A percentile compares a stretch with the other conserved stretches of the same genome.
These are phyloP conservation scores for Apodospora peruviana DNA, from an alignment of 495 filamentous ascomycete species.

Conservation along the genomic window DNA sequence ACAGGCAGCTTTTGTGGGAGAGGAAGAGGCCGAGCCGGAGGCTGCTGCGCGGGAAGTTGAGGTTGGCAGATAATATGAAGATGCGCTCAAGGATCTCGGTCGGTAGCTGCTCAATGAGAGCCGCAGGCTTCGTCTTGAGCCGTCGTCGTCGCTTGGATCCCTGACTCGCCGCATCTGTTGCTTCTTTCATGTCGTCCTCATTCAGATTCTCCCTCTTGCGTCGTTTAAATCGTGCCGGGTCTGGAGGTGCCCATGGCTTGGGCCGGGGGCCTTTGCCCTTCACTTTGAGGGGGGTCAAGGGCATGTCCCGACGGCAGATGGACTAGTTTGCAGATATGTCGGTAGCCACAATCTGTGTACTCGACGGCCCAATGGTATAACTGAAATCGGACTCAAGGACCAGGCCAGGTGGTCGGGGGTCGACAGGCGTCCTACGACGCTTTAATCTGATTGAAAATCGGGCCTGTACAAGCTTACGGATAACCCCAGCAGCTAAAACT, in stretches of 20 bases:
- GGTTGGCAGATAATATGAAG: constrained; percentile 31
- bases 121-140: constrained; percentile 15
- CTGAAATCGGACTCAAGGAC: too few relatives aligned
- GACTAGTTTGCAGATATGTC: neutral
- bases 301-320: constrained; percentile 4
- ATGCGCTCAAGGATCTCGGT: constrained; percentile 39
- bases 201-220: neutral
- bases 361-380: too few relatives aligned
- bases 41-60: constrained; percentile 31
- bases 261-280: constrained; percentile 15
- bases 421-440: too few relatives aligned
- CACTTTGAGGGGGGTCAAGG: constrained; percentile 21
- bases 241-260: constrained; percentile 14
- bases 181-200: neutral
- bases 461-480: too few relatives aligned
- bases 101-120: constrained; percentile 31
- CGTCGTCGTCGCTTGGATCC: constrained; percentile 2
- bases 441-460: too few relatives aligned
- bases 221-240: constrained; percentile 5
- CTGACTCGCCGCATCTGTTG: neutral
- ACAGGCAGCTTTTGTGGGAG: constrained; percentile 21
- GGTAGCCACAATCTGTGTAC: too few relatives aligned
- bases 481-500: too few relatives aligned
- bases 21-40: constrained; percentile 29
- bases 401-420: too few relatives aligned